phyloP scores from a whole-genome alignment of 805 yeast genomes.

The Lipomyces chichibuensis region DNA sequence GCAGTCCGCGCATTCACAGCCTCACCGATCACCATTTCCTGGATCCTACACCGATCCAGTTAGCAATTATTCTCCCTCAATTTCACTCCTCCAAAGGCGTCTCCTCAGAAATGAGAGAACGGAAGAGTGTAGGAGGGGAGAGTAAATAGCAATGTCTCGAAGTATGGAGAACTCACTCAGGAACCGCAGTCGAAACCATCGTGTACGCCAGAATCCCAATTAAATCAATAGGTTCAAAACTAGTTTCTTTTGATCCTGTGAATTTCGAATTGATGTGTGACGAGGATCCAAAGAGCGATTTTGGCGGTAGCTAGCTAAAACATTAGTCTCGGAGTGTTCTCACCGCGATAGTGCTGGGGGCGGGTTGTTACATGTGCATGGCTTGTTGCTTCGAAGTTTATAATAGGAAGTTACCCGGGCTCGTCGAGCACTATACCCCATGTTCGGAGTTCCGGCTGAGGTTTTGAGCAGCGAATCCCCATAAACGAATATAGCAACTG shows the following conservation, averaged over 20 bases:
- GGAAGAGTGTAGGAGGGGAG: not conserved
- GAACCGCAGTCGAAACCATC: slow-evolving; percentile 11
- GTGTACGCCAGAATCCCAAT: slow-evolving; percentile 1
- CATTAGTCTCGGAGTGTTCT: too few relatives aligned
- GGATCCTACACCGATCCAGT: slow-evolving; percentile 43
- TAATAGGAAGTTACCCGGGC: too few relatives aligned
- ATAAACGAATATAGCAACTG: too few relatives aligned
- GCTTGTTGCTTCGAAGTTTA: too few relatives aligned
- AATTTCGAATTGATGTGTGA: not conserved
- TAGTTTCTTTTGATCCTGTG: not conserved
- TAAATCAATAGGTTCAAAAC: not conserved
- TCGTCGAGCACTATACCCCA: too few relatives aligned
- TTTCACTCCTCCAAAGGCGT: not conserved
- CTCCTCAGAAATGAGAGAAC: not conserved
- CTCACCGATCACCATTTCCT: slow-evolving; percentile 56
- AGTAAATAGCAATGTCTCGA: too few relatives aligned
- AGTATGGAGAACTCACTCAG: slow-evolving; percentile 8
- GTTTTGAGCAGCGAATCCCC: too few relatives aligned
- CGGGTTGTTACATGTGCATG: too few relatives aligned
- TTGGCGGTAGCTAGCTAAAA: too few relatives aligned
- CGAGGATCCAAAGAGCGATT: too few relatives aligned
- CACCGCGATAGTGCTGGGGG: too few relatives aligned
- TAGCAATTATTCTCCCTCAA: not conserved
- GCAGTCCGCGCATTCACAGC: slow-evolving; percentile 56
- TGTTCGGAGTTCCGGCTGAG: too few relatives aligned